phyloP scores from a whole-genome alignment of 23 red algal genomes.

The Gracilaria domingensis region DNA sequence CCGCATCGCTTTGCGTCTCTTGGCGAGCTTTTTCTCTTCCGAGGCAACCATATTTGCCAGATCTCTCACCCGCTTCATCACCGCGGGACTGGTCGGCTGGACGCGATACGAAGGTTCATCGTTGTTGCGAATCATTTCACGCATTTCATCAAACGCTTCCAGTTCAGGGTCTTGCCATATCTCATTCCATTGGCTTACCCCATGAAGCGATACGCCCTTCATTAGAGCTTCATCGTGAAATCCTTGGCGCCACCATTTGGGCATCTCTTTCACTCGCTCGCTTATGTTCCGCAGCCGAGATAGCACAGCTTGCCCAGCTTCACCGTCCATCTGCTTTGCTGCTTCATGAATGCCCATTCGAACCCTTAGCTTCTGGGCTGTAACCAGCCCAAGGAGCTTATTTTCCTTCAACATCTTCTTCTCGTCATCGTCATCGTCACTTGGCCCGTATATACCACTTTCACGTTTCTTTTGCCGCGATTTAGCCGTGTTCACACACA shows the following conservation, averaged over 20 bases:
- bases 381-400: constrained; percentile 63
- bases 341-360: constrained; percentile 71
- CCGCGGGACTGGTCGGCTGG: constrained; percentile 53
- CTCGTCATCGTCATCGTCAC: constrained; percentile 62
- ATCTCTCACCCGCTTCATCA: constrained; percentile 80
- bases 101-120: constrained; percentile 36
- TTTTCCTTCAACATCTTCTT: constrained; percentile 43
- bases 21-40: constrained; percentile 50
- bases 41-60: constrained; percentile 50
- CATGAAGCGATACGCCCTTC: constrained; percentile 59
- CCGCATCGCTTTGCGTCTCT: constrained; percentile 23
- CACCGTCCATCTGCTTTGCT: constrained; percentile 42
- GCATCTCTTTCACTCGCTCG: constrained; percentile 48
- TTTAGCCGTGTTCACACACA: constrained; percentile 67
- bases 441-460: constrained; percentile 28
- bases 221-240: constrained; percentile 72
- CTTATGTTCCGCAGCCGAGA: constrained; percentile 33
- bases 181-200: constrained; percentile 65
- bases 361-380: constrained; percentile 79
- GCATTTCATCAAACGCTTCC: constrained; percentile 54
- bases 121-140: constrained; percentile 45
- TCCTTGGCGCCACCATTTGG: constrained; percentile 73
- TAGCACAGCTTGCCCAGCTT: constrained; percentile 40
- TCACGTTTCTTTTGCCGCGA: constrained; percentile 54
- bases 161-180: constrained; percentile 63